Base-by-base conservation (phyloP, 805 yeast genomes). In the Yarrowia alimentaria region DNA sequence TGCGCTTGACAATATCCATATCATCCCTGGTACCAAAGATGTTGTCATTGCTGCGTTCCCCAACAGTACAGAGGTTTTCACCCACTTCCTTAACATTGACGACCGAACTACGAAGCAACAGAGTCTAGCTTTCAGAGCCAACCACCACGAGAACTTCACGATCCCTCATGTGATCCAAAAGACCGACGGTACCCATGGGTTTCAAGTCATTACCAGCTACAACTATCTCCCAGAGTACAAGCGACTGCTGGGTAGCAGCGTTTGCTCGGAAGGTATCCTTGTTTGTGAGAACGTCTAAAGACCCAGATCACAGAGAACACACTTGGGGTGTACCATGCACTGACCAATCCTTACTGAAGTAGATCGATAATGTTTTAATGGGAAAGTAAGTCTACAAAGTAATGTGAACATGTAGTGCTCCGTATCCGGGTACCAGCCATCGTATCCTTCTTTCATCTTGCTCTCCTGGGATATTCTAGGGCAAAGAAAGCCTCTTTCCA, bases 41-140 rank as follows among this genome's bases (percentile, higher is more conserved):
- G 43, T 37, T 18, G 17, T 37, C 8, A 30, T 37, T 29, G 43
- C 43, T 24, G 43, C 30, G 4, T 37, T 37, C 30, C 43, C 43
- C 8, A 14, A 37, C 8, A 30, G 17, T 17, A 12, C 7, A 3
- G 22, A 24, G 16, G 43, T 37, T 21, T 37, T 37, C 30, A 16
- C 24, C 30, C 24, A 37, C 17, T 37, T 37, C 21, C 11, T 11
- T n/a, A 37, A 37, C 22, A 37, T 37, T 29, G n/a, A 37, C 10
- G 43, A 37, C 30, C 7, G 5, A 5, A 12, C 43, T 7, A 14
- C 25, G 9, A 12, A 12, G 17, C 21, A 24, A 11, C 30, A 37
- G 12, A 24, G 30, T 8, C 21, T 37, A 30, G 43, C 28, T 5
- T 37, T 37, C 30, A 37, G 43, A 37, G 29, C 30, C 20, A 37